Base-by-base conservation (phyloP, 345 rosid genomes). In the Microcos paniculata region DNA sequence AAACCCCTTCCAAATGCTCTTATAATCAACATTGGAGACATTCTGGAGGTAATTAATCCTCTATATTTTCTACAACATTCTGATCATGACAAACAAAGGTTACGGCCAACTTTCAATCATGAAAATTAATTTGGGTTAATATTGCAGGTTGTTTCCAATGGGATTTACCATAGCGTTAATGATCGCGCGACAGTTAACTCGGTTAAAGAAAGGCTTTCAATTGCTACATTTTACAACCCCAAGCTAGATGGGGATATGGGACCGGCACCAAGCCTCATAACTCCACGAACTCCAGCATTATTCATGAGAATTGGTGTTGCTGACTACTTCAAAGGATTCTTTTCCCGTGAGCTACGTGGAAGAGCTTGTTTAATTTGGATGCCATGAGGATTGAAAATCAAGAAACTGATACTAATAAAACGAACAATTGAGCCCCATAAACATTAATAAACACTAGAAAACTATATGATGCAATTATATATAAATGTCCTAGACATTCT, bases 1-100 rank as follows among this genome's bases (percentile, higher is more conserved):
- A 82, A 86, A 53, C 91, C 92, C 19, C 85, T 82, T 35, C 80
- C 85, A 2, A 62, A 85, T 79, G 88, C 91, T 53, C 86, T 91
- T 56, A 62, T 87, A 15, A 76, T 91, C 80, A 89, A 91, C 62
- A 35, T 89, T n/a, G 93, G 90, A 6, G 91, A 91, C 71, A 12
- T 79, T 5, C 38, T 84, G 26, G 85, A 84, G 83, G 89, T 83
- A 73, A 9, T 3, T 8, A 15, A 21, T 31, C 24, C 15, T 15
- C 6, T 24, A 19, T 21, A 1, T 24, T 58, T 10, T 24, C 0
- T 14, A 4, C 14, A 6, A 58, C 31, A 58, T 58, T 10, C 30
- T 3, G 15, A 58, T 58, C 63, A 24, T 21, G 1, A 21, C 26
- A 35, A 21, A 23, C 63, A 57, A n/a, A 57, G 11, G 13, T 10